Evolutionary conservation across 768 basidiomycete species (phyloP), one percentile per base, ranked within the genome.

Genomic region (Ramaria sp.): DNA sequence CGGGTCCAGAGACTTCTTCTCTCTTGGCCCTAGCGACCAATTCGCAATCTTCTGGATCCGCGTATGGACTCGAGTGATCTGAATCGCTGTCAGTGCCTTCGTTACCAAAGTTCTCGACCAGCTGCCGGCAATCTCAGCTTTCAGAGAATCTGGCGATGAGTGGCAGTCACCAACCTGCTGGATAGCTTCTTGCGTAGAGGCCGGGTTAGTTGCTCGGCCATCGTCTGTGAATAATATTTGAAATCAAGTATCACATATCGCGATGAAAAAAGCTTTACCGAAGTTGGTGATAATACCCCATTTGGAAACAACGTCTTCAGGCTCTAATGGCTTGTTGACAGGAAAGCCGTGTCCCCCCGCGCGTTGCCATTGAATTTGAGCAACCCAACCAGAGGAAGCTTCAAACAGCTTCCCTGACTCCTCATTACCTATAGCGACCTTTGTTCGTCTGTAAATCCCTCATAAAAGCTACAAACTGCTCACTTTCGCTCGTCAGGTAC

Each of bases 311-410:
- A 97, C 73, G 53, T 84, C 81, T 68, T 98, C 96, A 0, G 92
- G 88, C 7, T 81, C 82, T 58, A 87, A 76, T 3, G 76, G 73
- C 56, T 75, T 76, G 64, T 83, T 83, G 34, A 84, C 77, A 4
- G 92, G 85, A 81, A 98, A 97, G 6, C 87, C 85, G 63, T 84
- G 71, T 9, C 94, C 96, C 1, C 84, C 86, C 8, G 90, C 74
- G 13, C 91, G 81, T 67, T 97, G 88, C 94, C 95, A 99, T 55
- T 95, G 77, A 30, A 88, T 84, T 67, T 93, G 82, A 0, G 89
- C 89, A 3, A 86, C 85, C 88, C 92, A 97, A 0, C 95, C 96
- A 22, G 88, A 93, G 13, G 77, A 77, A 38, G 92, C 78, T 67
- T 97, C 94, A 66, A 94, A 94, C 48, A 99, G 64, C 5, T 73